Base-by-base conservation (phyloP, 1,284 basidiomycete species). In the Cryptococcus sp. region DNA sequence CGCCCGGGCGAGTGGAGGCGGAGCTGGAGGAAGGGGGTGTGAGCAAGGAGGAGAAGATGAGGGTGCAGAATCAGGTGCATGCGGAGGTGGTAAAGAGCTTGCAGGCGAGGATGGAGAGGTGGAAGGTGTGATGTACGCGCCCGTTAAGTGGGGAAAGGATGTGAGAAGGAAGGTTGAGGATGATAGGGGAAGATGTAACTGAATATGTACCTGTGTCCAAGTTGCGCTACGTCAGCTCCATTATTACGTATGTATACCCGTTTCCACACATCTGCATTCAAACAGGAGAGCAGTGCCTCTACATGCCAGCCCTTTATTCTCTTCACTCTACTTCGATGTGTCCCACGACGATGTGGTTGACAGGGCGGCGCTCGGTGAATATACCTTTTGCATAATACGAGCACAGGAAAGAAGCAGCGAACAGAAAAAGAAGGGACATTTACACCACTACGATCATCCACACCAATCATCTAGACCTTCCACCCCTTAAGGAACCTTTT, bases 11-110 rank as follows among this genome's bases (percentile, higher is more conserved):
- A 16, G 66, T 76, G 36, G 66, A 73, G 20, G 60, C 51, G 42
- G 72, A 76, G 59, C 57, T 75, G 36, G 62, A 63, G 5, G 53
- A 69, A 35, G 66, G 66, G 15, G 68, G 68, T 3, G 50, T 73
- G 40, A 59, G 49, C 11, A 59, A 57, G 15, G 56, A 61, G 23
- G 71, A 76, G 62, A 63, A 61, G 50, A 62, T 63, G 46, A 54
- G 49, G 21, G 66, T 69, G n/a, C 60, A 57, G 45, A 44, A 43
- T 13, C 40, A 60, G 46, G 58, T 72, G 6, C 57, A 56, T 55
- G 68, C 63, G 12, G 66, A 68, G 52, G 69, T 64, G 4, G 59
- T 66, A 15, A 56, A 61, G 40, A 63, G 64, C 16, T 52, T 76
- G 38, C 57, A 62, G 37, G 64, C 58, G 44, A 62, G 60, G 49